These are phyloP conservation scores for Phytophthora brassicae DNA, from an alignment of 352 stramenopile genomes.

Conservation along the genomic window DNA sequence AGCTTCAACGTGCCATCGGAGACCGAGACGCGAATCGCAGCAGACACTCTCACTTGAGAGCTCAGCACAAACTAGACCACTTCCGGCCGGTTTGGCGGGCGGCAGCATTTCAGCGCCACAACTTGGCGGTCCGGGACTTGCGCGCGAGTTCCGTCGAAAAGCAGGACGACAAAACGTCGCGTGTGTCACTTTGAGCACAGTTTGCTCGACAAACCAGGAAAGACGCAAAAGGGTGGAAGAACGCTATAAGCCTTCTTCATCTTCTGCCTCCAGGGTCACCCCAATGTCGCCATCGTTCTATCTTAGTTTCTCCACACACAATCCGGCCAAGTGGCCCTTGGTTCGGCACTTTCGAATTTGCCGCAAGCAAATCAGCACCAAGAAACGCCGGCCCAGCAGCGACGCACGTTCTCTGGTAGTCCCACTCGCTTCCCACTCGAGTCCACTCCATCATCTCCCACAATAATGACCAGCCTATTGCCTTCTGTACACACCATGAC, in stretches of 20 bases:
- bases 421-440: conserved; percentile 14
- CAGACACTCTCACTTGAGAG: too few relatives aligned
- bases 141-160: conserved; percentile 36
- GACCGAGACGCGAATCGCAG: neutral
- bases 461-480: conserved; percentile 28
- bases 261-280: conserved; percentile 23
- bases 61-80: conserved; percentile 20
- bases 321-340: conserved; percentile 18
- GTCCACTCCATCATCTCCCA: conserved; percentile 7
- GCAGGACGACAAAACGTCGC: conserved; percentile 23
- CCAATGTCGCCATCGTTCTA: conserved; percentile 28
- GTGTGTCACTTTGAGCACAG: conserved; percentile 37
- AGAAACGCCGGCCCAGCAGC: conserved; percentile 16
- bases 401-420: conserved; percentile 16
- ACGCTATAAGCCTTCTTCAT: conserved; percentile 11
- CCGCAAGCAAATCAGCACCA: conserved; percentile 31
- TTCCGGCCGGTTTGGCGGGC: conserved; percentile 1
- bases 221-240: conserved; percentile 31
- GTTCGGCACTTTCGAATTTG: conserved; percentile 31
- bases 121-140: conserved; percentile 21
- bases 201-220: conserved; percentile 34
- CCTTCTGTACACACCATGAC: conserved; percentile 28
- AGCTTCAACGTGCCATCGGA: conserved; percentile 8
- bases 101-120: conserved; percentile 26
- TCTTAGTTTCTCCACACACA: conserved; percentile 22